A percentile compares a stretch with the other conserved stretches of the same genome.
These are phyloP conservation scores for Scalesia atractyloides DNA, from an alignment of 129 eudicot genomes.

Conservation along the genomic window DNA sequence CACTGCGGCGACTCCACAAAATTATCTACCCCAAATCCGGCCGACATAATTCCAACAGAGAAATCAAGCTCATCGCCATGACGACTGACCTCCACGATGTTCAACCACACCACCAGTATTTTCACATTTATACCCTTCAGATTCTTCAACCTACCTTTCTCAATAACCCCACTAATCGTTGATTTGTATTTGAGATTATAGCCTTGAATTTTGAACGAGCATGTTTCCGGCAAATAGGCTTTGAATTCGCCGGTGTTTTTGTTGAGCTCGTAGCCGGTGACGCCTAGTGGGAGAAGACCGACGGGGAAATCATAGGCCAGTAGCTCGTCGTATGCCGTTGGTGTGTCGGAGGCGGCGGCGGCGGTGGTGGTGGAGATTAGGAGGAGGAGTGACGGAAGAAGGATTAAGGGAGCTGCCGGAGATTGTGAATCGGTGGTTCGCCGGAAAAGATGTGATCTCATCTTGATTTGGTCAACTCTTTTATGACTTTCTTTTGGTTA, in stretches of 20 bases:
- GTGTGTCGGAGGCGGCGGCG: slow-evolving; percentile 19
- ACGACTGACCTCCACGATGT: slow-evolving; percentile 47
- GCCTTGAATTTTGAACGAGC: slow-evolving; percentile 41
- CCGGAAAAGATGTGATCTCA: slow-evolving; percentile 34
- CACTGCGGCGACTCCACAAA: slow-evolving; percentile 53
- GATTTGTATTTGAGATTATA: slow-evolving; percentile 46
- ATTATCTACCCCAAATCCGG: slow-evolving; percentile 45
- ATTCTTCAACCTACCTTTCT: slow-evolving; percentile 39
- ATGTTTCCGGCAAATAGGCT: slow-evolving; percentile 40
- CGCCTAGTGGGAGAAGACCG: slow-evolving; percentile 57
- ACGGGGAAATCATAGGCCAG: slow-evolving; percentile 49
- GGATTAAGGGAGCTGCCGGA: slow-evolving; percentile 11
- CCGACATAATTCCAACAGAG: slow-evolving; percentile 50
- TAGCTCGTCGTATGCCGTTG: slow-evolving; percentile 45
- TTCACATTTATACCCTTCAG: slow-evolving; percentile 50
- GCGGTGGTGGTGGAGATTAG: slow-evolving; percentile 13
- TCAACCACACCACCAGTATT: slow-evolving; percentile 49
- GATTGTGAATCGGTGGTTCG: slow-evolving; percentile 17
- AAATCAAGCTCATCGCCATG: slow-evolving; percentile 37
- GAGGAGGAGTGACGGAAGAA: slow-evolving; percentile 2
- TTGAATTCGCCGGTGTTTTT: slow-evolving; percentile 44
- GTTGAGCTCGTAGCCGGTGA: slow-evolving; percentile 50
- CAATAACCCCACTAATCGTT: slow-evolving; percentile 46
- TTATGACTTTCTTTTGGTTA: neutral
- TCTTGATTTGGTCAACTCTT: slow-evolving; percentile 19